Evolutionary conservation across 108 stramenopile genomes (phyloP).

Genomic region (Stephanodiscus minutulus): DNA sequence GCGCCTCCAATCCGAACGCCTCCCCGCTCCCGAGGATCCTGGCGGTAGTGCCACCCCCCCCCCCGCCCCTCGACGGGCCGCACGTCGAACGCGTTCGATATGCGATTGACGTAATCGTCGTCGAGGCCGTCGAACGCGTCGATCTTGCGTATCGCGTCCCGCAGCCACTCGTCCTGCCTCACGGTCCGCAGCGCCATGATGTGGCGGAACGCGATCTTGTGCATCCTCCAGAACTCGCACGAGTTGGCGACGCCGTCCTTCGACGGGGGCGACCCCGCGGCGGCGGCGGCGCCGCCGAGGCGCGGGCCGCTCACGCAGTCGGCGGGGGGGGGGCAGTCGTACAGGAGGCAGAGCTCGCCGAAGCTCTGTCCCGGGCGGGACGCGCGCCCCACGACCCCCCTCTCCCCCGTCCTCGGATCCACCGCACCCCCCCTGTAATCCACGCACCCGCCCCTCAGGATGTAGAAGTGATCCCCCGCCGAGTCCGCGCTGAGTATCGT

Average conservation of each 20-base stretch:
- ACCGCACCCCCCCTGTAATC: conserved; percentile 46
- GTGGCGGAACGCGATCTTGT: conserved; percentile 77
- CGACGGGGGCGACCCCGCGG: no score
- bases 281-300: no score
- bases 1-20: conserved; percentile 45
- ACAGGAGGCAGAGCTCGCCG: conserved; percentile 79
- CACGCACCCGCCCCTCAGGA: conserved; percentile 52
- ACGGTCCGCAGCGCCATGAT: conserved; percentile 67
- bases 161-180: conserved; percentile 72
- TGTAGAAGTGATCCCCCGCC: conserved; percentile 75
- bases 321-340: conserved; percentile 80
- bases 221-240: conserved; percentile 64
- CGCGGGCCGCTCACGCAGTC: conserved; percentile 43
- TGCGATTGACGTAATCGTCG: conserved; percentile 53
- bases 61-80: conserved; percentile 44
- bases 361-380: conserved; percentile 52
- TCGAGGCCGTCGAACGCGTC: conserved; percentile 59
- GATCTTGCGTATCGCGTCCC: conserved; percentile 58
- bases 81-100: conserved; percentile 62
- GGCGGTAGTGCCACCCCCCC: no score
- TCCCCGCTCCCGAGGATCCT: conserved; percentile 45
- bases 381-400: conserved; percentile 25
- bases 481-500: conserved; percentile 35
- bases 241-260: not conserved
- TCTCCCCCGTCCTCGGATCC: conserved; percentile 31